Evolutionary conservation across 352 stramenopile species (phyloP), one percentile per base, ranked within the genome.

Genomic region (Globisporangium cystogenes): DNA sequence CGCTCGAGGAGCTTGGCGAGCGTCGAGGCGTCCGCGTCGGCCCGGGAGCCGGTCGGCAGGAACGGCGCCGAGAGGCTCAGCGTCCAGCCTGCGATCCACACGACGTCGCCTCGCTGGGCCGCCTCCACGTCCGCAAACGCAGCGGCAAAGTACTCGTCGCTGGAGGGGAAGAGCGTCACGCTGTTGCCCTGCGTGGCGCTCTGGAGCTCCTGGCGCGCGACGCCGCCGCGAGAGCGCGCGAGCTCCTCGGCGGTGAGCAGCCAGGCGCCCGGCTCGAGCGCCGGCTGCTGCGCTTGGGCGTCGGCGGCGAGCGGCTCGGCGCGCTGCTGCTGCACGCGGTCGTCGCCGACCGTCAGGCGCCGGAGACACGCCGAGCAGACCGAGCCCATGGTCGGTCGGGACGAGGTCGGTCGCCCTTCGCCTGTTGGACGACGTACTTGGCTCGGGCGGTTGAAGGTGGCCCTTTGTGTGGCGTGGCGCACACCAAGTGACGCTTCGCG

Each of bases 41-140:
- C 20, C 8, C 33, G 50, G 7, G 55, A 50, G 4, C 33, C 33
- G 1, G 7, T 24, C 23, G 53, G 47, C 14, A 57, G 33, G 15
- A 69, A 31, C 33, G 62, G 62, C 31, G 62, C 42, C 10, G 51
- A 37, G 29, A 41, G 36, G 44, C 56, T 63, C 7, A 69, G 35
- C 24, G 27, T 48, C 62, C 62, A 63, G 33, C 59, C 60, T 5
- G 60, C 41, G 48, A 67, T 59, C 60, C 55, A 67, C 8, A 64
- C 50, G 39, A 64, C 50, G 14, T 50, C 24, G 16, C 20, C n/a
- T 26, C 31, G 39, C 35, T 26, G 29, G 18, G 55, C 27, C 1
- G 55, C 49, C 50, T 62, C 56, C 56, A 62, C 52, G 39, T 62
- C 56, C 12, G 26, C 33, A 29, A 53, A 62, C 41, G 52, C 53